These are phyloP conservation scores for Centaurea solstitialis DNA, from an alignment of 129 eudicot genomes.

Conservation along the genomic window DNA sequence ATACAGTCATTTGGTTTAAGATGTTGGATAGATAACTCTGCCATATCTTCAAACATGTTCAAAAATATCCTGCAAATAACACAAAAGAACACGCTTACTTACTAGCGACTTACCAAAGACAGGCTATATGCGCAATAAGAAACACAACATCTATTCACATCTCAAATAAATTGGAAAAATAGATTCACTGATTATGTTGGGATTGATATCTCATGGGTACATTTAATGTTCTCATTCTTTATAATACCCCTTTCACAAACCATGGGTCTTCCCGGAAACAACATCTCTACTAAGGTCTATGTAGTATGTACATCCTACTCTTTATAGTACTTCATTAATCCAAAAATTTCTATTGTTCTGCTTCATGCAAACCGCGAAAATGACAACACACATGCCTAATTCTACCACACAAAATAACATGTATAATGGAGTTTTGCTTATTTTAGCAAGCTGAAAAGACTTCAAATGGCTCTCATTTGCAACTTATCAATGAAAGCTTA, in stretches of 20 bases:
- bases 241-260: neutral
- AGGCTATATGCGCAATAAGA: neutral
- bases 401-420: neutral
- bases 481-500: neutral
- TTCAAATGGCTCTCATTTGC: neutral
- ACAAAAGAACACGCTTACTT: conserved; percentile 10
- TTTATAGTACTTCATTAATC: neutral
- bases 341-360: neutral
- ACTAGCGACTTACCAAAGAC: neutral
- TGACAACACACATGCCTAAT: neutral
- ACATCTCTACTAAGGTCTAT: too few species aligned
- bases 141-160: neutral
- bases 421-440: neutral
- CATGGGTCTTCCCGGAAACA: too few species aligned
- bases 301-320: too few species aligned
- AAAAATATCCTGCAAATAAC: conserved; percentile 53
- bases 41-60: conserved; percentile 71
- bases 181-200: neutral
- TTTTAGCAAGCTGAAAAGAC: neutral
- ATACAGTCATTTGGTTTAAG: conserved; percentile 59
- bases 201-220: neutral
- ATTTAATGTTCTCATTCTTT: neutral
- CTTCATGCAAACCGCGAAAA: neutral
- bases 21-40: conserved; percentile 53
- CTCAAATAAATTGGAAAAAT: neutral